Base-by-base conservation (phyloP, 768 basidiomycete species). In the Auricularia sp. region DNA sequence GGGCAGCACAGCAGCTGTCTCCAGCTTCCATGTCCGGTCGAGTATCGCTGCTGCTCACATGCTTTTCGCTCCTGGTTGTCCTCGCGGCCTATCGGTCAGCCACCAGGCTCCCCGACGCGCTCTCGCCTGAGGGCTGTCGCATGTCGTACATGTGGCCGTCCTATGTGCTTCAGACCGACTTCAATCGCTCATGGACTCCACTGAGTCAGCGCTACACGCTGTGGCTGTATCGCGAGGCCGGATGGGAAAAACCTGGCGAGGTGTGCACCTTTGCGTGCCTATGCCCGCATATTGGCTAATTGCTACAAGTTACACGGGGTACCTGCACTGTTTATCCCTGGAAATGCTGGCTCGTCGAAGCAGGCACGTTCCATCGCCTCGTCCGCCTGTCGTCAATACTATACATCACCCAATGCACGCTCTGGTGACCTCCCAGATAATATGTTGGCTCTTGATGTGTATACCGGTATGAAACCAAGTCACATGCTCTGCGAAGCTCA, bases 91-190 rank as follows among this genome's bases (percentile, higher is more conserved):
- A 80, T 69, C 72, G 74, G 39, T 77, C 84, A 23, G 77, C 73
- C 51, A 72, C 74, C 18, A 78, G 83, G 68, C 73, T 80, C n/a
- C 73, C 77, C 33, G 70, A 76, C 47, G 78, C 75, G 42, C 78
- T 91, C 62, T 93, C 91, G 0, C 90, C 90, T 3, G 90, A 93
- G 80, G 91, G 91, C 83, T 98, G 94, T 75, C 84, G 88, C 43
- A 98, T 98, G 94, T 93, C 92, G 62, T 94, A 85, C 81, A 97
- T 96, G 94, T 90, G 85, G 3, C 95, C 95, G 2, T 89, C 90
- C 0, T 98, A 98, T 74, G 74, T 91, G 18, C 80, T 85, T 39
- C 87, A 96, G 68, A 71, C 80, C 7, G 80, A 78, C 43, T 87
- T 94, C 68, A 81, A 92, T 69, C 67, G 76, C 16, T 77, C 82